These are phyloP conservation scores for Halteria grandinella DNA, from an alignment of 73 alveolate species.

Conservation along the genomic window DNA sequence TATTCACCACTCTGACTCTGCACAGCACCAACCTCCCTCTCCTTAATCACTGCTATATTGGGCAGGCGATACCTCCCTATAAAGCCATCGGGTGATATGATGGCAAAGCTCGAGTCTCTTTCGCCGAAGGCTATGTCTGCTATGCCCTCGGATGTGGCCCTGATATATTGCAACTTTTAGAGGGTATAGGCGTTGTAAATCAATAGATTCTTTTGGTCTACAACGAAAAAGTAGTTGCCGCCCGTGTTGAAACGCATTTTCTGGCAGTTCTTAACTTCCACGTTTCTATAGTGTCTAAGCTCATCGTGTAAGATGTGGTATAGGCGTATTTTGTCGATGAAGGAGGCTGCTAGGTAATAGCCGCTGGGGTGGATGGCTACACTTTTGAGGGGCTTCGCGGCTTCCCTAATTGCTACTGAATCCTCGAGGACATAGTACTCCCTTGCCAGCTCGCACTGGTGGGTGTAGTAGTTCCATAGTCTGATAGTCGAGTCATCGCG, in stretches of 20 bases:
- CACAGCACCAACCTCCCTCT: too few relatives aligned
- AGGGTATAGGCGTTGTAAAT: constrained; percentile 93
- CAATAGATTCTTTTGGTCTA: constrained; percentile 82
- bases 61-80: constrained; percentile 41
- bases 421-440: constrained; percentile 69
- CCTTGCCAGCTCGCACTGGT: constrained; percentile 83
- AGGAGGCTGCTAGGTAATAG: constrained; percentile 97
- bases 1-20: too few relatives aligned
- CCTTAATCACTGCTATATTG: constrained; percentile 30
- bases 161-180: constrained; percentile 63
- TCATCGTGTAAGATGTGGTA: constrained; percentile 95
- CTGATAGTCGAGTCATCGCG: constrained; percentile 94
- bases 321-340: constrained; percentile 94
- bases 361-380: constrained; percentile 99
- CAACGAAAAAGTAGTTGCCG: constrained; percentile 95
- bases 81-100: constrained; percentile 55
- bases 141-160: constrained; percentile 47
- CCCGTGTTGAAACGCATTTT: constrained; percentile 90
- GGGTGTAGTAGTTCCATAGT: constrained; percentile 95
- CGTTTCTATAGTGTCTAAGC: constrained; percentile 87
- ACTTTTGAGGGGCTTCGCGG: constrained; percentile 84
- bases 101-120: constrained; percentile 54
- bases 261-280: constrained; percentile 82
- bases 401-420: constrained; percentile 86
- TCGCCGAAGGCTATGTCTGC: constrained; percentile 54